Evolutionary conservation across 768 basidiomycete species (phyloP).

Genomic region (Trametes punicea): DNA sequence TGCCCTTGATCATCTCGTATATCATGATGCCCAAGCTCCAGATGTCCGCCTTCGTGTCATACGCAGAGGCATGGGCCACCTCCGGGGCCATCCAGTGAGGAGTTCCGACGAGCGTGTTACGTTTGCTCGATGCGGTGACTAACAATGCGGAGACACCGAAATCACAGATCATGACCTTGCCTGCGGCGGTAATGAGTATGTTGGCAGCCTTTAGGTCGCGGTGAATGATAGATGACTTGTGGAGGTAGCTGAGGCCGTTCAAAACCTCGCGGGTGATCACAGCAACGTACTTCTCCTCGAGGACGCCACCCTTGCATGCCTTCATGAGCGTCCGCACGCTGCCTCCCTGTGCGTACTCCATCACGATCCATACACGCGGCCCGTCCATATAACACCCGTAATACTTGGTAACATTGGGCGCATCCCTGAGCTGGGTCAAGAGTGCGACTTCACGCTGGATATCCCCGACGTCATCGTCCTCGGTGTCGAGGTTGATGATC

Average conservation of each 20-base stretch:
- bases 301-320: conserved; percentile 62
- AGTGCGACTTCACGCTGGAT: conserved; percentile 96
- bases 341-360: conserved; percentile 96
- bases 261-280: conserved; percentile 90
- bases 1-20: conserved; percentile 96
- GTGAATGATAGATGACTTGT: conserved; percentile 93
- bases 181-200: conserved; percentile 81
- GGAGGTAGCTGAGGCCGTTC: conserved; percentile 81
- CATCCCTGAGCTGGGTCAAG: conserved; percentile 83
- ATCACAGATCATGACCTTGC: conserved; percentile 95
- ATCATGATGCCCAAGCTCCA: conserved; percentile 97
- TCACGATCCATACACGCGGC: conserved; percentile 96
- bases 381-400: conserved; percentile 96
- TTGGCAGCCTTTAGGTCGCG: conserved; percentile 98
- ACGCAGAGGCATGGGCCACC: conserved; percentile 87
- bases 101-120: conserved; percentile 95
- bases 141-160: conserved; percentile 97
- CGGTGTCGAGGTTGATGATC: conserved; percentile 96
- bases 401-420: conserved; percentile 90
- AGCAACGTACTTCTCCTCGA: conserved; percentile 89
- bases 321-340: conserved; percentile 94
- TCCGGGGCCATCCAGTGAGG: conserved; percentile 99
- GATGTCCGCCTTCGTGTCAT: conserved; percentile 97
- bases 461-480: conserved; percentile 94
- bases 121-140: conserved; percentile 79